Base-by-base conservation (phyloP, 73 alveolate genomes). In the Tetrahymena borealis region DNA sequence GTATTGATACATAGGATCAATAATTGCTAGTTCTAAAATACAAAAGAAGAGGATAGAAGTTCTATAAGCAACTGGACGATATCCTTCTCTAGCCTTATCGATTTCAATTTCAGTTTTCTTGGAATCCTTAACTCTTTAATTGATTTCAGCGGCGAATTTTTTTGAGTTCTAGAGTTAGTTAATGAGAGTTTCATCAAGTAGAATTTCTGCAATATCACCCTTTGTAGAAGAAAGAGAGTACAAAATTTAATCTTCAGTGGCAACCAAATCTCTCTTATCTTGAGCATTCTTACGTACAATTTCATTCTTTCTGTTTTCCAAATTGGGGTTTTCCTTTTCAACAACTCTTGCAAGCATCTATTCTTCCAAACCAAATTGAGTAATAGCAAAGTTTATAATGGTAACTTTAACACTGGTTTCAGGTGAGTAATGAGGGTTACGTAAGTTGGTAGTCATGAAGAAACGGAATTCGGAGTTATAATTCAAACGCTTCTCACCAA, bases 341-440 rank as follows among this genome's bases (percentile, higher is more conserved):
- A 99, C 99, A 38, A 99, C 99, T 39, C 96, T 96, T 32, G 99
- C 99, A 94, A 99, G 98, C 99, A 99, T 99, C 94, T 99, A 99
- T 90, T 98, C 99, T 95, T 99, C 99, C 35, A 99, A 97, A 33
- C 99, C 99, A 95, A 98, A 98, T 1, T 99, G 99, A n/a, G 99
- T 99, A 94, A 99, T 99, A 93, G 99, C 99, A 93, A 99, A 99
- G 96, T 99, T 99, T 11, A 99, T 99, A 39, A 99, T 95, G 4
- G 99, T 99, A 77, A 96, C 99, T 95, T 98, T 98, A 15, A 99
- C 99, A 37, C 98, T 98, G 8, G 99, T 98, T 96, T 98, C 99
- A 33, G 99, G 99, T 32, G 99, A 95, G 93, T 98, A 98, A 94
- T 98, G 99, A 38, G 99, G 99, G 95, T 98, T 98, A 7, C 99